Conservation (phyloP, 2,329 filamentous ascomycete species). For the Apiospora kogelbergensis region DNA sequence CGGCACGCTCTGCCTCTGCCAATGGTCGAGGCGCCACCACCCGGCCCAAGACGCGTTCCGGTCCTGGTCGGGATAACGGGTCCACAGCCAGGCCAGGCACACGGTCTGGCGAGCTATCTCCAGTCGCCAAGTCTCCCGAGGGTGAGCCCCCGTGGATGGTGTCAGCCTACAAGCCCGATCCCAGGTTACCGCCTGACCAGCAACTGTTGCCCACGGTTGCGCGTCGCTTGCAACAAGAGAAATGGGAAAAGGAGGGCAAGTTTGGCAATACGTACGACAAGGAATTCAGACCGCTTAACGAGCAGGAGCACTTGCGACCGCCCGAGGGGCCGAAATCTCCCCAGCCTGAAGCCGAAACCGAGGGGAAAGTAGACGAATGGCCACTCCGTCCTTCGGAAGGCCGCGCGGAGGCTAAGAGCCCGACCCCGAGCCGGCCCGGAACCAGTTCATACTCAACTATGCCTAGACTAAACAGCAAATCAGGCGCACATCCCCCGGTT, state of each 20-base stretch:
- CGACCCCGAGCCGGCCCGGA: slow-evolving; percentile 44
- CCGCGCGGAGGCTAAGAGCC: slow-evolving; percentile 45
- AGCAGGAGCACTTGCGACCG: slow-evolving; percentile 53
- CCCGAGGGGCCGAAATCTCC: slow-evolving; percentile 37
- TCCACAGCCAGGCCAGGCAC: slow-evolving; percentile 58
- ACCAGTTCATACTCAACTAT: slow-evolving; percentile 62
- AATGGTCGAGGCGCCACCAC: slow-evolving; percentile 39
- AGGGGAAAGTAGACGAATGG: slow-evolving; percentile 52
- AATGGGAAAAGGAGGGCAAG: slow-evolving; percentile 90
- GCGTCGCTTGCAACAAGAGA: slow-evolving; percentile 85
- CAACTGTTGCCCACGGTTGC: slow-evolving; percentile 95
- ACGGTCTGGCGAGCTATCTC: slow-evolving; percentile 56
- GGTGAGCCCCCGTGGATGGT: slow-evolving; percentile 96
- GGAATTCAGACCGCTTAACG: slow-evolving; percentile 80
- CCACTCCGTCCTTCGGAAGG: slow-evolving; percentile 44
- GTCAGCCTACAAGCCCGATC: slow-evolving; percentile 93
- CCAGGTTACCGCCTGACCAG: slow-evolving; percentile 88
- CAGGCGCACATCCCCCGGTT: slow-evolving; percentile 41
- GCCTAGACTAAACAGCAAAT: slow-evolving; percentile 47
- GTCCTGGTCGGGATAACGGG: slow-evolving; percentile 46
- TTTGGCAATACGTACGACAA: slow-evolving; percentile 84
- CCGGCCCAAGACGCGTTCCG: slow-evolving; percentile 65
- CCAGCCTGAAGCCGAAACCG: slow-evolving; percentile 19
- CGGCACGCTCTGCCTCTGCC: slow-evolving; percentile 9
- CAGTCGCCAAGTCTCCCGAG: slow-evolving; percentile 70